Conservation (phyloP, 2,329 filamentous ascomycete species). For the Raffaelea arxii region DNA sequence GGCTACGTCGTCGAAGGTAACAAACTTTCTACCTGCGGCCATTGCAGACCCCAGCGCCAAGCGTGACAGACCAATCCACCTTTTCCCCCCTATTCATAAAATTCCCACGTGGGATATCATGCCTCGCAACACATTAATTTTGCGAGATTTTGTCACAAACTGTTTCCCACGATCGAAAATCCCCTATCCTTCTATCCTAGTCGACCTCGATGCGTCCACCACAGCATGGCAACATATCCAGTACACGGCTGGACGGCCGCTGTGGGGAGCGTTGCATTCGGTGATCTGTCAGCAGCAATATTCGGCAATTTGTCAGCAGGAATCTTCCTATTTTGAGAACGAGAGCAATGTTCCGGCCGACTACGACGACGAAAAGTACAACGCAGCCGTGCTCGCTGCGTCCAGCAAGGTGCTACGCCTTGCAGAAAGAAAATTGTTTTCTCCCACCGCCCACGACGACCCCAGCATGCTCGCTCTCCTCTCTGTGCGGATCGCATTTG, state of each 20-base stretch:
- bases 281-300: background rate
- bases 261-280: background rate
- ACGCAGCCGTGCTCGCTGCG: background rate
- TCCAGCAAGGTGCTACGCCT: background rate
- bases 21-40: conserved; percentile 1
- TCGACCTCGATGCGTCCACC: background rate
- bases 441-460: background rate
- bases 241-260: background rate
- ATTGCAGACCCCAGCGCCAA: conserved; percentile 1
- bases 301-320: too few relatives aligned
- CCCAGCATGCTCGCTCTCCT: background rate
- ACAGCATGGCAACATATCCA: background rate
- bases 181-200: background rate
- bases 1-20: background rate
- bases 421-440: background rate
- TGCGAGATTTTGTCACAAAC: background rate
- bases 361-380: background rate
- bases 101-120: conserved; percentile 2
- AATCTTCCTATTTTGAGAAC: too few relatives aligned
- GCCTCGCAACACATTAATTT: background rate
- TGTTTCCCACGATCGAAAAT: background rate
- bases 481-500: background rate
- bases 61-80: background rate
- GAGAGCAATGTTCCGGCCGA: background rate
- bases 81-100: conserved; percentile 1